These are phyloP conservation scores for Tagetes patula DNA, from an alignment of 129 eudicot species.

Conservation along the genomic window DNA sequence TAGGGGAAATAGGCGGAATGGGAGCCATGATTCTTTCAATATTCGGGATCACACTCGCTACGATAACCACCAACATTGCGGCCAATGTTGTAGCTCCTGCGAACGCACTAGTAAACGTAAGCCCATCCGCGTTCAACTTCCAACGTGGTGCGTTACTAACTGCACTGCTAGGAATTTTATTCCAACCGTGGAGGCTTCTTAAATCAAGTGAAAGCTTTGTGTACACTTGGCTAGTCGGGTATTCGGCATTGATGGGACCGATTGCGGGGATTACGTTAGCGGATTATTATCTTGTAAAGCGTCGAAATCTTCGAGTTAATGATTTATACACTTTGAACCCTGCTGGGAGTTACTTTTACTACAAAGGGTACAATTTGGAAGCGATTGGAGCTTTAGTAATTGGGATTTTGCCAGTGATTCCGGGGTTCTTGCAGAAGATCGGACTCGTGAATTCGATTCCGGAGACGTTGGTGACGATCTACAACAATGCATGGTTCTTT, in stretches of 20 bases:
- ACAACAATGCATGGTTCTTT: slow-evolving; percentile 90
- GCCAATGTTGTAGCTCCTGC: slow-evolving; percentile 97
- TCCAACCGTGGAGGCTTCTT: slow-evolving; percentile 93
- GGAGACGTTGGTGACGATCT: slow-evolving; percentile 37
- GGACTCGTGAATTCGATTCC: slow-evolving; percentile 56
- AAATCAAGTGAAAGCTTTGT: slow-evolving; percentile 92
- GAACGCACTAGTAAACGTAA: slow-evolving; percentile 73
- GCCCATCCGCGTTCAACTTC: slow-evolving; percentile 73
- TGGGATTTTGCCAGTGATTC: slow-evolving; percentile 90
- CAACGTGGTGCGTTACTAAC: slow-evolving; percentile 72
- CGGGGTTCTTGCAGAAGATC: slow-evolving; percentile 75
- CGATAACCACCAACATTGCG: slow-evolving; percentile 85
- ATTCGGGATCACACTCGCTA: slow-evolving; percentile 79
- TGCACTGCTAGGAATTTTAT: slow-evolving; percentile 82
- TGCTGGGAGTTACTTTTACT: slow-evolving; percentile 60
- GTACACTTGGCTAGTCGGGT: slow-evolving; percentile 95
- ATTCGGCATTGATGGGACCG: slow-evolving; percentile 84
- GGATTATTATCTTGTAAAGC: slow-evolving; percentile 69
- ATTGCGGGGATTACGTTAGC: slow-evolving; percentile 69
- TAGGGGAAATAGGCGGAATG: slow-evolving; percentile 69
- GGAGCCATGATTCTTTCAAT: slow-evolving; percentile 64
- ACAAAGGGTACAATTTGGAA: slow-evolving; percentile 66
- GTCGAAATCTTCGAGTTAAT: slow-evolving; percentile 40
- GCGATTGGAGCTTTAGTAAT: slow-evolving; percentile 60
- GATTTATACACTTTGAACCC: slow-evolving; percentile 62